phyloP scores from a whole-genome alignment of 2,329 filamentous ascomycete species.

The Cladorrhinum sp. region DNA sequence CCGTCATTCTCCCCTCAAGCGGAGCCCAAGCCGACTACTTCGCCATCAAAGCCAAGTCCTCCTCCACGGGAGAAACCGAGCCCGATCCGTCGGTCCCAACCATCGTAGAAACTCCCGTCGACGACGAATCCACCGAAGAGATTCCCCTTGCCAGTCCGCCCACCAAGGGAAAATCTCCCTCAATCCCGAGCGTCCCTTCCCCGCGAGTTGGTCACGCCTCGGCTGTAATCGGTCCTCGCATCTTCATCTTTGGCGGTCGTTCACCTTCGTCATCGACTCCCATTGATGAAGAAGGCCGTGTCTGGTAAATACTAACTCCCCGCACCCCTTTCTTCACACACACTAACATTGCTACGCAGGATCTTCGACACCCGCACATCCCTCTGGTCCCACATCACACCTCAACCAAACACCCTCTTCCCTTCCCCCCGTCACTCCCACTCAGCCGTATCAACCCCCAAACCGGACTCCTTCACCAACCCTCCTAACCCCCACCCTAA shows the following conservation, averaged over 20 bases:
- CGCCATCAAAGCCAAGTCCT: slow-evolving; percentile 45
- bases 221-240: slow-evolving; percentile 62
- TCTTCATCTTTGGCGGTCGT: slow-evolving; percentile 81
- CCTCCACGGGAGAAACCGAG: slow-evolving; percentile 27
- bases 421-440: slow-evolving; percentile 72
- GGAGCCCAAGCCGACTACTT: slow-evolving; percentile 59
- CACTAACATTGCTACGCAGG: neutral
- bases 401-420: slow-evolving; percentile 39
- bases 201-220: slow-evolving; percentile 73
- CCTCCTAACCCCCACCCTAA: slow-evolving; percentile 12
- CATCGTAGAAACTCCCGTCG: neutral
- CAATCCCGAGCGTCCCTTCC: slow-evolving; percentile 51
- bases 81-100: slow-evolving; percentile 12
- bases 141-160: slow-evolving; percentile 18
- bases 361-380: slow-evolving; percentile 64
- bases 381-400: slow-evolving; percentile 63
- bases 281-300: slow-evolving; percentile 68
- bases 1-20: slow-evolving; percentile 58
- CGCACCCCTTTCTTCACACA: neutral
- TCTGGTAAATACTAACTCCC: slow-evolving; percentile 51
- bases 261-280: slow-evolving; percentile 66
- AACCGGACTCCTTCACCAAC: slow-evolving; percentile 49
- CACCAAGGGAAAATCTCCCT: slow-evolving; percentile 40
- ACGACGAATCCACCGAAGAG: neutral
- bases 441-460: slow-evolving; percentile 54